Evolutionary conservation across 2,329 filamentous ascomycete species (phyloP), one percentile per base, ranked within the genome.

Genomic region (Stemphylium beticola): DNA sequence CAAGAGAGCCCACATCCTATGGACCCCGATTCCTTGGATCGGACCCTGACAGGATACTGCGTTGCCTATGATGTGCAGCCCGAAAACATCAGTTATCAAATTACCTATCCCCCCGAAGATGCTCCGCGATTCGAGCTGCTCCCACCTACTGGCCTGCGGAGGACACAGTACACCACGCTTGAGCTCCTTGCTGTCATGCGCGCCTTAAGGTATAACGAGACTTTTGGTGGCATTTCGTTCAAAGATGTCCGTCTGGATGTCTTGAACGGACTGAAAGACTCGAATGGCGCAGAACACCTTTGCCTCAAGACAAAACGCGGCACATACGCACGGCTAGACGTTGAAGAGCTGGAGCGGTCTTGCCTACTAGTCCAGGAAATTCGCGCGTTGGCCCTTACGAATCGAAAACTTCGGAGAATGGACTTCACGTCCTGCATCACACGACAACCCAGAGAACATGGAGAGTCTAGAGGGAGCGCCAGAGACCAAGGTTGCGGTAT

Each of bases 161-260:
- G 79, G 42, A 74, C 75, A 11, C 81, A 82, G 33, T 91, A 91
- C 65, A 81, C 78, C 2, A 77, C 80, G 4, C 69, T 86, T 20
- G 88, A 90, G 66, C 74, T 90, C n/a, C 79, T 91, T 26, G 86
- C 88, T 4, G 82, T 91, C n/a, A 82, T 89, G 79, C 81, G 87
- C 57, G 81, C 88, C 9, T 72, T 91, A 48, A 83, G 88, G 36
- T 91, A 89, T 72, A 90, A 91, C 65, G 87, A 90, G 65, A 83
- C 80, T 1, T 91, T 90, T 69, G 78, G 78, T 24, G 85, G 85
- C 1, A 85, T 91, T 18, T 90, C 87, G 0, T 90, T 91, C 66
- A 82, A 82, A 24, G 82, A 83, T 34, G 81, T 90, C 41, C 82
- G 81, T 58, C 75, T 91, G n/a, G 86, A 90, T 67, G 75, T 78